Conservation (phyloP, 768 basidiomycete genomes). For the Boletus pseudopeckii region DNA sequence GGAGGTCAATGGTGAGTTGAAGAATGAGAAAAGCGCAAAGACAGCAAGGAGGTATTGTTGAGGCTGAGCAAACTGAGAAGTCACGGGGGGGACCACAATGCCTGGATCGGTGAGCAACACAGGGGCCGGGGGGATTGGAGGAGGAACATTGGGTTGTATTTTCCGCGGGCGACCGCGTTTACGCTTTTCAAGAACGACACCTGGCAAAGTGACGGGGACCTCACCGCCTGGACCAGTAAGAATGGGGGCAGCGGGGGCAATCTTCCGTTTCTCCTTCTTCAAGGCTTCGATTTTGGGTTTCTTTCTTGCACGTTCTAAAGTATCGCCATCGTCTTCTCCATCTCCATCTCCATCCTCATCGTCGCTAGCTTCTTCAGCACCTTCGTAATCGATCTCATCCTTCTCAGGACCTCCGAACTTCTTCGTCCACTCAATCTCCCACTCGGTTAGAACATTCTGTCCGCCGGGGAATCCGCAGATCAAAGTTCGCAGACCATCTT, state of each 20-base stretch:
- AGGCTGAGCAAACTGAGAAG: conserved; percentile 20
- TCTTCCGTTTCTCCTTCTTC: conserved; percentile 42
- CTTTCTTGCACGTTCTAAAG: conserved; percentile 56
- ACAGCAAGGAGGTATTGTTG: conserved; percentile 76
- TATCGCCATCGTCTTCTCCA: conserved; percentile 36
- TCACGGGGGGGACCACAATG: conserved; percentile 10
- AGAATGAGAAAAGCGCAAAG: conserved; percentile 83
- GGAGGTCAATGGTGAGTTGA: conserved; percentile 67
- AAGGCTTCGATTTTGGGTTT: conserved; percentile 47
- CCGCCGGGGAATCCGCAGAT: conserved; percentile 73
- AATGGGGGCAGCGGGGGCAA: conserved; percentile 31
- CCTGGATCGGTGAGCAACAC: conserved; percentile 13
- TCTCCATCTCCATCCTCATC: conserved; percentile 46
- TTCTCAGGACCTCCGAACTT: conserved; percentile 77
- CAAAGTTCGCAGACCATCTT: conserved; percentile 68
- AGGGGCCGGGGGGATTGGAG: conserved; percentile 29
- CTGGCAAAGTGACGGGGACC: conserved; percentile 27
- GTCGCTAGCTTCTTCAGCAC: conserved; percentile 40
- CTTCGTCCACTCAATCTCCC: conserved; percentile 73
- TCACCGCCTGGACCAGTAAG: conserved; percentile 20
- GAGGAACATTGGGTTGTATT: conserved; percentile 47
- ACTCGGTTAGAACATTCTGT: conserved; percentile 62
- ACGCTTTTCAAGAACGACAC: conserved; percentile 62
- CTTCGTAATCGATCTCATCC: conserved; percentile 56
- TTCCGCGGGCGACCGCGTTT: conserved; percentile 85